A percentile compares a stretch with the other conserved stretches of the same genome.
Conservation (phyloP, 2,329 filamentous ascomycete genomes). For the Cryphonectria nitschkei region DNA sequence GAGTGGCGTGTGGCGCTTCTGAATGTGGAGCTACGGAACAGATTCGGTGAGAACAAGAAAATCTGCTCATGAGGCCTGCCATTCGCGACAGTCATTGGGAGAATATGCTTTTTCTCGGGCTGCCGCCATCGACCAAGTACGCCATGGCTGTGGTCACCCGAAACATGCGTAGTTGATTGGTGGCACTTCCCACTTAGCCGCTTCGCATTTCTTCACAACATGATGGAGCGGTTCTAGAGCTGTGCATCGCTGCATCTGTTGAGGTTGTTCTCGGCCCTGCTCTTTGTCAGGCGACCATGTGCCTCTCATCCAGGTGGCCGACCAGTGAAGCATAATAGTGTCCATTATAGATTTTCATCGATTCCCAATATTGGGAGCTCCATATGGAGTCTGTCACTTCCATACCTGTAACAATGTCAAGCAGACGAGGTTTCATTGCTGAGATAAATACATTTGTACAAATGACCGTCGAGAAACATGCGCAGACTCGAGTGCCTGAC, state of each 20-base stretch:
- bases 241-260: neutral
- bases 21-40: neutral
- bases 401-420: neutral
- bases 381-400: neutral
- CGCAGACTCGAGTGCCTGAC: neutral
- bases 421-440: neutral
- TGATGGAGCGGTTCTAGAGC: neutral
- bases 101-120: neutral
- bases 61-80: neutral
- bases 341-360: neutral
- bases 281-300: neutral
- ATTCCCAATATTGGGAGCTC: neutral
- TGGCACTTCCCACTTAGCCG: conserved; percentile 4
- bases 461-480: conserved; percentile 15
- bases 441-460: conserved; percentile 17
- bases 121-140: neutral
- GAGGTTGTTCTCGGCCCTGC: neutral
- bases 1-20: neutral
- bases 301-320: neutral
- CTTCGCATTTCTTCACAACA: conserved; percentile 1
- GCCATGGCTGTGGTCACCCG: conserved; percentile 17
- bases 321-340: neutral
- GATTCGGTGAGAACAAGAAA: neutral
- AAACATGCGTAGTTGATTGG: conserved; percentile 15
- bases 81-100: neutral